Percentiles rank a stretch among this genome's conserved stretches.
These are phyloP conservation scores for Alnus rubra DNA, from an alignment of 306 rosid species.

Conservation along the genomic window DNA sequence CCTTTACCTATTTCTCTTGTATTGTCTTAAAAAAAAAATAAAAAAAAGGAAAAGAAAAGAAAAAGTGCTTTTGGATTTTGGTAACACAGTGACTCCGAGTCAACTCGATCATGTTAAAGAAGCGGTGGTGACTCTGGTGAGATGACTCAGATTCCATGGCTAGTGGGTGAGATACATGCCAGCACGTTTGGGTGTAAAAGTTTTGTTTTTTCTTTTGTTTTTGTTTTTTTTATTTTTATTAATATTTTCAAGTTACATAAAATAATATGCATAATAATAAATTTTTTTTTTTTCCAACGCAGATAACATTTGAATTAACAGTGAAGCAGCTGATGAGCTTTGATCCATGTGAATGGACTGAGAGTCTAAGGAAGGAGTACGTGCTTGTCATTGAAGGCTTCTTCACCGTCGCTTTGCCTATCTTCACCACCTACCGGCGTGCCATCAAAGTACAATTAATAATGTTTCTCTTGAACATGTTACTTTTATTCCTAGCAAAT, in stretches of 20 bases:
- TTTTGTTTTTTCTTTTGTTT: background rate
- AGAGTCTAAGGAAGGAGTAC: slow-evolving; percentile 73
- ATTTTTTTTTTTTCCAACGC: slow-evolving; percentile 2
- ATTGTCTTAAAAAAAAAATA: too few relatives aligned
- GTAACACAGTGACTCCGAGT: slow-evolving; percentile 10
- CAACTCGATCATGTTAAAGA: slow-evolving; percentile 17
- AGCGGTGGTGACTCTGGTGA: slow-evolving; percentile 29
- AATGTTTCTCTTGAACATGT: background rate
- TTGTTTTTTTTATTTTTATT: background rate
- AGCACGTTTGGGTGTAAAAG: slow-evolving; percentile 22
- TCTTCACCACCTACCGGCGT: slow-evolving; percentile 78
- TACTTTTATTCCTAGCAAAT: too few relatives aligned
- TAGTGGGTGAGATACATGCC: slow-evolving; percentile 30
- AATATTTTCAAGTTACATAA: background rate
- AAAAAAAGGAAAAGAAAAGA: too few relatives aligned
- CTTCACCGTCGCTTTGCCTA: slow-evolving; percentile 76
- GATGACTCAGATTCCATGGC: slow-evolving; percentile 56
- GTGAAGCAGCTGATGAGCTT: slow-evolving; percentile 98
- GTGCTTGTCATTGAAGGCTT: slow-evolving; percentile 90
- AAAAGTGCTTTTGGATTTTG: too few relatives aligned
- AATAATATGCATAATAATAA: too few relatives aligned
- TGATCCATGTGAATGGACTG: slow-evolving; percentile 94
- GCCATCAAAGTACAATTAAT: slow-evolving; percentile 72
- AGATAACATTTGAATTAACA: slow-evolving; percentile 95
- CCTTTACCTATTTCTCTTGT: too few relatives aligned